A percentile compares a stretch with the other conserved stretches of the same genome.
These are phyloP conservation scores for Leucaena leucocephala DNA, from an alignment of 306 rosid genomes.

Conservation along the genomic window DNA sequence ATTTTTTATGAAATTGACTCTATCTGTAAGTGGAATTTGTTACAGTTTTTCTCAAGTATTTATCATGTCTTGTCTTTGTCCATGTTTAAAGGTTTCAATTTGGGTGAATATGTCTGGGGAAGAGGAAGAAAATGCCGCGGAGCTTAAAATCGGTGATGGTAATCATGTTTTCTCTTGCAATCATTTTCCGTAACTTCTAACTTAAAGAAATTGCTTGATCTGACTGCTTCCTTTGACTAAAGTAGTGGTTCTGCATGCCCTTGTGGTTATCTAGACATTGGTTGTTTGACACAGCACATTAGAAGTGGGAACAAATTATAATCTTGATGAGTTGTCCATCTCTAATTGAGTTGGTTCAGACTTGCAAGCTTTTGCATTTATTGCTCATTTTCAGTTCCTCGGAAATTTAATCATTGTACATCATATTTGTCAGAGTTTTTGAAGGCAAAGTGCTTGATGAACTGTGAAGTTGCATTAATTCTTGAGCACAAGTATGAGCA, in stretches of 20 bases:
- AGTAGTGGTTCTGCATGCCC: background rate
- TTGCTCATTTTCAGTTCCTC: background rate
- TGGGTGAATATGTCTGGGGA: slow-evolving; percentile 71
- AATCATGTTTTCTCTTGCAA: background rate
- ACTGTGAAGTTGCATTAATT: slow-evolving; percentile 92
- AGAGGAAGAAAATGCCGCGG: slow-evolving; percentile 95
- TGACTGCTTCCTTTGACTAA: background rate
- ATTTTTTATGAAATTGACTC: background rate
- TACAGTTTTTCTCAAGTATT: background rate
- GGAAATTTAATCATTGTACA: background rate
- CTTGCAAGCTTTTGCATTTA: background rate
- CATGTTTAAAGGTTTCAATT: slow-evolving; percentile 2
- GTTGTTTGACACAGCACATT: background rate
- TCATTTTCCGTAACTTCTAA: background rate
- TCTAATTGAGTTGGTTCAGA: background rate
- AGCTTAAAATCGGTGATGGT: slow-evolving; percentile 97
- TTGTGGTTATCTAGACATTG: background rate
- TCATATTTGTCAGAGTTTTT: slow-evolving; percentile 64
- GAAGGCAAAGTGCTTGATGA: slow-evolving; percentile 97
- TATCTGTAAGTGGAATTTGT: background rate
- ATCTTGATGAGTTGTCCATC: background rate
- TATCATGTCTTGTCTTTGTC: background rate
- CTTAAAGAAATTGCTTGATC: background rate
- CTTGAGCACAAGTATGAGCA: slow-evolving; percentile 96
- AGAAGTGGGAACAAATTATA: too few relatives aligned